Conservation (phyloP, 208 protist species). For the Leishmania mexicana region DNA sequence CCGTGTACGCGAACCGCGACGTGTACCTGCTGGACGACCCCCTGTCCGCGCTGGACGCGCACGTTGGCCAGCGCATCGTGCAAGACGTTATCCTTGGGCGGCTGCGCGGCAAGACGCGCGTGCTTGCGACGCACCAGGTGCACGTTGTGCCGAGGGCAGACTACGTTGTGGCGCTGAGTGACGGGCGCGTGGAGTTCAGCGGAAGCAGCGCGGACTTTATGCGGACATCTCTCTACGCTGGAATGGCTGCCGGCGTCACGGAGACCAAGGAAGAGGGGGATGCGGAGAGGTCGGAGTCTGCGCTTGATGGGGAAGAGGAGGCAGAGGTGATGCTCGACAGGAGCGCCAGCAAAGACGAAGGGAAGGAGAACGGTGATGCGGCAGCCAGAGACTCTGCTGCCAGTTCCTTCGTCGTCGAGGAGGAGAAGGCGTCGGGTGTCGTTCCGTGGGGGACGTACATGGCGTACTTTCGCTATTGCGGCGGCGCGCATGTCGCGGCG, state of each 20-base stretch:
- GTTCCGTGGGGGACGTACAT: slow-evolving; percentile 67
- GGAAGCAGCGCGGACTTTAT: slow-evolving; percentile 46
- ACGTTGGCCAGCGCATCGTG: slow-evolving; percentile 71
- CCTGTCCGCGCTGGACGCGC: slow-evolving; percentile 88
- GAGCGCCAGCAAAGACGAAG: slow-evolving; percentile 24
- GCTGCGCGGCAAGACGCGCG: slow-evolving; percentile 62
- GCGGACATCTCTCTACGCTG: slow-evolving; percentile 28
- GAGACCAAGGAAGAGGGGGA: neutral
- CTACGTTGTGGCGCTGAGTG: slow-evolving; percentile 81
- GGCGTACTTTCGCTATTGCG: slow-evolving; percentile 56
- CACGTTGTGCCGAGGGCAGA: slow-evolving; percentile 85
- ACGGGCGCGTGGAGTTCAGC: slow-evolving; percentile 54
- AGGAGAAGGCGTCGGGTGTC: slow-evolving; percentile 63
- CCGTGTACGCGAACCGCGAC: slow-evolving; percentile 85
- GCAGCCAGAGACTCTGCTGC: neutral
- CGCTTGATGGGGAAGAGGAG: slow-evolving; percentile 6
- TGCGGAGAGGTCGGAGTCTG: neutral
- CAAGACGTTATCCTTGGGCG: slow-evolving; percentile 29
- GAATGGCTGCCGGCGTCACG: neutral
- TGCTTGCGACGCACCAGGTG: slow-evolving; percentile 95
- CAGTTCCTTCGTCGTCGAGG: slow-evolving; percentile 47
- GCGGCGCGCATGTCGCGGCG: slow-evolving; percentile 33
- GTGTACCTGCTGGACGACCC: slow-evolving; percentile 93
- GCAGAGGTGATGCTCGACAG: neutral
- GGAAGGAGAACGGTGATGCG: slow-evolving; percentile 89